Conservation (phyloP, 140 eudicot species). For the Ambrosia hybrid region DNA sequence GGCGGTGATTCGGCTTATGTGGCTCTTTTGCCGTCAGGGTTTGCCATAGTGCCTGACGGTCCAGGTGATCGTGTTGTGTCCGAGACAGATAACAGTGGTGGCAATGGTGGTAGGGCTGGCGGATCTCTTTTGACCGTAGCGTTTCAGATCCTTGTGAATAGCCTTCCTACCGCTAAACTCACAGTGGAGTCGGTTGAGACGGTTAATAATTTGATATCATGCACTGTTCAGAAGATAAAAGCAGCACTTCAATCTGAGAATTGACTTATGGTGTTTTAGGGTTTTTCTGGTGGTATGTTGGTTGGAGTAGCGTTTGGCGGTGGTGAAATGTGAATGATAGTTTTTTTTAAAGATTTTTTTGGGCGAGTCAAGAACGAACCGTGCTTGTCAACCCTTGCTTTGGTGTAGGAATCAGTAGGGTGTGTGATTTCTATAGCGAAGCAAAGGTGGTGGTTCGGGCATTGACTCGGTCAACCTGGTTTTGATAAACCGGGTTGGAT, state of each 20-base stretch:
- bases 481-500: constrained; percentile 30
- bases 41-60: constrained; percentile 83
- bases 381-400: constrained; percentile 45
- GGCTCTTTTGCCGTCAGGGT: constrained; percentile 90
- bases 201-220: constrained; percentile 81
- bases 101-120: constrained; percentile 36
- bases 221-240: constrained; percentile 90
- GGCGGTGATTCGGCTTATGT: constrained; percentile 96
- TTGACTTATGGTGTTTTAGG: constrained; percentile 32
- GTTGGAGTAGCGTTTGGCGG: not conserved
- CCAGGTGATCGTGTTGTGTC: constrained; percentile 48
- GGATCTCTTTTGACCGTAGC: constrained; percentile 91
- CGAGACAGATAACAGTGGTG: constrained; percentile 30
- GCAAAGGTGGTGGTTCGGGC: constrained; percentile 99
- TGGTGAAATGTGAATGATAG: constrained; percentile 29
- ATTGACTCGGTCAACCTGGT: constrained; percentile 77
- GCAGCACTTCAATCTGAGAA: constrained; percentile 74
- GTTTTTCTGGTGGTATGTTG: constrained; percentile 15
- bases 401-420: constrained; percentile 30
- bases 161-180: constrained; percentile 85
- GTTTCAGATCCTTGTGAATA: constrained; percentile 86
- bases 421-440: constrained; percentile 17
- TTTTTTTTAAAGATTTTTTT: constrained; percentile 22
- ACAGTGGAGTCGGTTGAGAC: constrained; percentile 96
- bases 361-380: constrained; percentile 99